Conservation (phyloP, 139 green algal species). For the Coelastrella sp. region DNA sequence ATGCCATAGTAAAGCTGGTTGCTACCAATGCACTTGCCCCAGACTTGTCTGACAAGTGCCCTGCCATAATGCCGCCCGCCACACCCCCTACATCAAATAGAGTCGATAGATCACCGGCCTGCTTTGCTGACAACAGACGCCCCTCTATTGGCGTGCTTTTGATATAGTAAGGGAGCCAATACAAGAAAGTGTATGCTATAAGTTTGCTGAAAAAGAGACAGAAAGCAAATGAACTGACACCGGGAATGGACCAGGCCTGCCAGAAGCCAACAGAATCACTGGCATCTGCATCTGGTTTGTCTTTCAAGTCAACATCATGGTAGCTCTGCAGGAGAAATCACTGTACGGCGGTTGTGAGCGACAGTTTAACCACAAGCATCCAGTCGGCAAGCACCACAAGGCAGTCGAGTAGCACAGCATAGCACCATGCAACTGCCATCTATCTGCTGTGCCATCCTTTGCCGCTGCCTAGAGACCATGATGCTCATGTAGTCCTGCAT, state of each 20-base stretch:
- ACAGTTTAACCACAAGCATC: neutral
- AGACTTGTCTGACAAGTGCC: conserved; percentile 87
- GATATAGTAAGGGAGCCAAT: conserved; percentile 99
- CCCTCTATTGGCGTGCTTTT: conserved; percentile 81
- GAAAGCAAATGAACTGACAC: conserved; percentile 90
- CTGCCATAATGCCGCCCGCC: conserved; percentile 88
- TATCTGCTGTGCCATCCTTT: too few relatives aligned
- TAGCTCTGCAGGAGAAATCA: conserved; percentile 6
- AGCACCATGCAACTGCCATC: too few relatives aligned
- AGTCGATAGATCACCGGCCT: conserved; percentile 87
- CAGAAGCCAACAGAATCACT: conserved; percentile 76
- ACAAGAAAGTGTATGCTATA: conserved; percentile 98
- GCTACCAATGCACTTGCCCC: conserved; percentile 79
- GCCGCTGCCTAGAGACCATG: too few relatives aligned
- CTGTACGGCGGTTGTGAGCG: neutral
- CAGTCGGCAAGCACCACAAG: too few relatives aligned
- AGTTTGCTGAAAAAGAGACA: conserved; percentile 99
- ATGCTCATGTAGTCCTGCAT: too few relatives aligned
- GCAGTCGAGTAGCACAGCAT: too few relatives aligned
- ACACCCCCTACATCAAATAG: conserved; percentile 97
- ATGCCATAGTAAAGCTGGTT: conserved; percentile 82
- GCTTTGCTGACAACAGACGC: conserved; percentile 71
- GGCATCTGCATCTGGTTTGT: conserved; percentile 9
- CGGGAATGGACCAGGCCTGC: conserved; percentile 92
- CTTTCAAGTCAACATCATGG: conserved; percentile 41